Conservation (phyloP, 768 basidiomycete species). For the Suillus luteus region DNA sequence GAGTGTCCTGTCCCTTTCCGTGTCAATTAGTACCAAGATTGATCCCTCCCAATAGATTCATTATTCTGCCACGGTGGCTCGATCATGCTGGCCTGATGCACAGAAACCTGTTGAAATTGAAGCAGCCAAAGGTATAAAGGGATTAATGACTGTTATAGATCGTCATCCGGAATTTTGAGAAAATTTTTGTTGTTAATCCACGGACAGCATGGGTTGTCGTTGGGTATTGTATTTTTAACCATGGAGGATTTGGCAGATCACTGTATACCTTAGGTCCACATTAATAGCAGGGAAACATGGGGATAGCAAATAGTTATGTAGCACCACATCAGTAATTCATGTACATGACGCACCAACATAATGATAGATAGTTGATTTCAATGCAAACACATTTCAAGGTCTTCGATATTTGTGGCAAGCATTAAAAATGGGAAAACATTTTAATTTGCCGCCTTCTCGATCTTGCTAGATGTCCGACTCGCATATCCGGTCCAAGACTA, state of each 20-base stretch:
- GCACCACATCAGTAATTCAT: slow-evolving; percentile 24
- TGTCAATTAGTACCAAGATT: slow-evolving; percentile 16
- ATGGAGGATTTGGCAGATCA: slow-evolving; percentile 13
- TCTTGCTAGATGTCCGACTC: slow-evolving; percentile 68
- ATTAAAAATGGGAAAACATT: not conserved
- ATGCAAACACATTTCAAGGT: not conserved
- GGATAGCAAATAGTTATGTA: slow-evolving; percentile 31
- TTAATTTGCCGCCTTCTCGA: slow-evolving; percentile 49
- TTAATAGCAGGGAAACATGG: slow-evolving; percentile 18
- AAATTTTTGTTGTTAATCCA: slow-evolving; percentile 9
- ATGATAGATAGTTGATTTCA: slow-evolving; percentile 9
- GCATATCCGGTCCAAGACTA: slow-evolving; percentile 98
- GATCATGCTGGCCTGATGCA: slow-evolving; percentile 37
- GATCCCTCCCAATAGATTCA: slow-evolving; percentile 30
- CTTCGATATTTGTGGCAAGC: slow-evolving; percentile 1
- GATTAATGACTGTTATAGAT: slow-evolving; percentile 40
- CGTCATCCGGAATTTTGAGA: slow-evolving; percentile 32
- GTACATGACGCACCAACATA: slow-evolving; percentile 11
- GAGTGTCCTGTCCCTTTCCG: slow-evolving; percentile 15
- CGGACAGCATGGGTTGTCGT: slow-evolving; percentile 23
- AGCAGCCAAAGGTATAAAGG: slow-evolving; percentile 37
- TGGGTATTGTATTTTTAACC: slow-evolving; percentile 26
- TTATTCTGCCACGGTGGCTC: slow-evolving; percentile 39
- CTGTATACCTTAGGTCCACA: slow-evolving; percentile 21
- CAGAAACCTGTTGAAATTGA: slow-evolving; percentile 38